Base-by-base conservation (phyloP, 1,284 basidiomycete species). In the Anthracocystis panici-leucophaei region DNA sequence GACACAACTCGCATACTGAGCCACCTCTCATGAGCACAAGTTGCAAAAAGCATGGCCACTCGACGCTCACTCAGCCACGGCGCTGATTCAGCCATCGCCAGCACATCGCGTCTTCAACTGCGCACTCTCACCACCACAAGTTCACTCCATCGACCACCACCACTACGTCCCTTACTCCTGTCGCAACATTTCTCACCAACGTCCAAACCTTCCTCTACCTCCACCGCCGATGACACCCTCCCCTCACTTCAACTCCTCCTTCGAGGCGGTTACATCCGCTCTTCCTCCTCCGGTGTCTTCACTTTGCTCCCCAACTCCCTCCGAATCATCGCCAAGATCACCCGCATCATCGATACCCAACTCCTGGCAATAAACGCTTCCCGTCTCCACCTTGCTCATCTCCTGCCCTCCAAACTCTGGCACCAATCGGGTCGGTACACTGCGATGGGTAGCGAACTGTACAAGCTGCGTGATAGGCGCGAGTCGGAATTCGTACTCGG, bases 221-320 rank as follows among this genome's bases (percentile, higher is more conserved):
- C 63, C 0, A 33, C 42, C 35, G 48, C 23, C 20, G 61, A 74
- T 35, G 66, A 69, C 20, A 27, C 66, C 1, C 54, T 78, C 0
- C 57, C 66, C 1, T 68, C 73, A 11, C 63, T 83, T 11, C 56
- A 71, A 18, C 77, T 79, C 7, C 72, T 85, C 16, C 55, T 82
- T 6, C 70, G 79, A 10, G 82, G 84, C 45, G 83, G 82, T 5
- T 86, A 83, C 59, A 75, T 84, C 41, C 78, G 84, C 2, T 65
- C 77, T 21, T 85, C 85, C 10, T 83, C 85, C 0, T 82, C 84
- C 11, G 86, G 86, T 18, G 74, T 86, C 38, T 86, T 77, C 56
- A 82, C 79, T 18, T 79, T 86, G 18, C 78, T 86, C 20, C 83
- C 85, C 33, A 69, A 76, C 21, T 85, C 78, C 1, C 69, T 83